phyloP scores from a whole-genome alignment of 2,329 filamentous ascomycete species.

The Fusarium keratoplasticum region DNA sequence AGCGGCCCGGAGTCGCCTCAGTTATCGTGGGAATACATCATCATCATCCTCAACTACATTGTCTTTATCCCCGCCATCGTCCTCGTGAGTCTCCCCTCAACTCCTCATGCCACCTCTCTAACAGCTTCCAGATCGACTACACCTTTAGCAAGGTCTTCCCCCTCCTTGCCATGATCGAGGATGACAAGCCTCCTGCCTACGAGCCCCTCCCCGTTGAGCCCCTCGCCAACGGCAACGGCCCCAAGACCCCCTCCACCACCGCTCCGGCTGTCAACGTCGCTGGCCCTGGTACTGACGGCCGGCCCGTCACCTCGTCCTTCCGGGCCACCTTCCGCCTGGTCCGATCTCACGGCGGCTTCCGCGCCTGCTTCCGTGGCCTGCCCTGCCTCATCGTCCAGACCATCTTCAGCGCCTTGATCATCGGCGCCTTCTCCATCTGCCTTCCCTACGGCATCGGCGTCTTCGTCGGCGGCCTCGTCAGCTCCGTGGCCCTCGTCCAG shows the following conservation, averaged over 20 bases:
- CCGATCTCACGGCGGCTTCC: conserved; percentile 70
- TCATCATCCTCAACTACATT: conserved; percentile 56
- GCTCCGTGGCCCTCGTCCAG: conserved; percentile 71
- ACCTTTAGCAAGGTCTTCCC: conserved; percentile 63
- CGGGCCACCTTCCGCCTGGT: conserved; percentile 67
- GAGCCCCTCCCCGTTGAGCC: conserved; percentile 63
- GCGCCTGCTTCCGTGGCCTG: conserved; percentile 77
- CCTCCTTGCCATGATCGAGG: conserved; percentile 68
- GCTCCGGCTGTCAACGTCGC: conserved; percentile 40
- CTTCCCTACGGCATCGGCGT: conserved; percentile 55
- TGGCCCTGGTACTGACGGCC: conserved; percentile 3
- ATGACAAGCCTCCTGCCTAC: conserved; percentile 67
- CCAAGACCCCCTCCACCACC: conserved; percentile 47
- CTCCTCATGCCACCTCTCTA: background rate
- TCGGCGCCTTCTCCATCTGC: conserved; percentile 58
- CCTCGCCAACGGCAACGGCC: conserved; percentile 32
- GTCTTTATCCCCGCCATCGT: conserved; percentile 59
- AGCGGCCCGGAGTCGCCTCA: conserved; percentile 15
- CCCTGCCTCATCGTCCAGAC: conserved; percentile 58
- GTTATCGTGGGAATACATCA: conserved; percentile 50
- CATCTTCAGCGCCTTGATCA: conserved; percentile 53
- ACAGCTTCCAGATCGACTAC: conserved; percentile 58
- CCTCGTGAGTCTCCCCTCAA: conserved; percentile 49
- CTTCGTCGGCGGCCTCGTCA: conserved; percentile 55
- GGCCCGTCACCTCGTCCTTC: conserved; percentile 61